Evolutionary conservation across 371 early-diverging fungal genomes (phyloP).

Genomic region (Actinomortierella wolfii): DNA sequence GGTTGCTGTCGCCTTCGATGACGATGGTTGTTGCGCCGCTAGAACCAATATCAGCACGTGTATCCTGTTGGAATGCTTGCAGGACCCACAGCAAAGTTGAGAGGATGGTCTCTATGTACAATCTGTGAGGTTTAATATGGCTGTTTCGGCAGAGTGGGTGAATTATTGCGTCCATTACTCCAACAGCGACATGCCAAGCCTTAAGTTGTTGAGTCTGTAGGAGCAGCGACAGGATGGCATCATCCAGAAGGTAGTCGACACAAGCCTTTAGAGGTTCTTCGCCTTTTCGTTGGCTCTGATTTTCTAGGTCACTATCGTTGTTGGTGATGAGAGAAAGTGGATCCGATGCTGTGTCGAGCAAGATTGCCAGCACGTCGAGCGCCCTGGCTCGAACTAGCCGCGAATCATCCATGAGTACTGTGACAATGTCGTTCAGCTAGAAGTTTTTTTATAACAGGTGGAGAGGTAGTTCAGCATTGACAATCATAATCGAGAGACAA

Average conservation of each 20-base stretch:
- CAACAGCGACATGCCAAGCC: constrained; percentile 40
- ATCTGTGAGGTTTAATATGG: constrained; percentile 11
- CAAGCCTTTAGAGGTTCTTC: too few species aligned
- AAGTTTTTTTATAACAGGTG: not conserved
- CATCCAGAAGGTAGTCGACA: constrained; percentile 19
- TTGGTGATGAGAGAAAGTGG: constrained; percentile 31
- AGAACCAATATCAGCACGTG: not conserved
- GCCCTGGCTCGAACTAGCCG: constrained; percentile 46
- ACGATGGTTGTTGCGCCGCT: constrained; percentile 7
- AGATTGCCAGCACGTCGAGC: constrained; percentile 36
- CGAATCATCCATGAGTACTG: constrained; percentile 45
- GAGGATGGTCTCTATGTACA: constrained; percentile 10
- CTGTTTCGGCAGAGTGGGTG: constrained; percentile 27
- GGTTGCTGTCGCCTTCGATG: constrained; percentile 13
- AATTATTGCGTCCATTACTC: constrained; percentile 32
- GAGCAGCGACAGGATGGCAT: constrained; percentile 21
- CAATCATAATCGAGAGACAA: not conserved
- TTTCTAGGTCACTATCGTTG: too few species aligned
- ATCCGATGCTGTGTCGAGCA: constrained; percentile 33
- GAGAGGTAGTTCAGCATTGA: not conserved
- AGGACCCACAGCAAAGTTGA: constrained; percentile 38
- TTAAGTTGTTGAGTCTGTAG: constrained; percentile 26
- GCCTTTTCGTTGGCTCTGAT: too few species aligned
- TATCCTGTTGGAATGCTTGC: constrained; percentile 21
- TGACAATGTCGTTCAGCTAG: constrained; percentile 2